Evolutionary conservation across 148 eudicot species (phyloP).

Genomic region (Silene latifolia): DNA sequence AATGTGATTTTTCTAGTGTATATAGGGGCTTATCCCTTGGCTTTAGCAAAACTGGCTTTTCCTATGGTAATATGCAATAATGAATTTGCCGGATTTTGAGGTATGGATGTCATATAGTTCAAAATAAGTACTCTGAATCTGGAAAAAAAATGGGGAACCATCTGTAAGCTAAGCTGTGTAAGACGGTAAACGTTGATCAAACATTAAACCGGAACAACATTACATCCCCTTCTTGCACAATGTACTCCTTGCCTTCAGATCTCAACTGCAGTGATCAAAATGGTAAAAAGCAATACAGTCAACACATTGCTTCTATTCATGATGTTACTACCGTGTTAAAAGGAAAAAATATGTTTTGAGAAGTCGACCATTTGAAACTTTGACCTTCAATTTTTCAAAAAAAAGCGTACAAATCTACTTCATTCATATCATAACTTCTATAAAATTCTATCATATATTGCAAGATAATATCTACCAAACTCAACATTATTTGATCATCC

Average conservation of each 20-base stretch:
- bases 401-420: too few relatives aligned
- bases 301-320: neutral
- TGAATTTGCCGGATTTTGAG: neutral
- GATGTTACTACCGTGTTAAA: too few relatives aligned
- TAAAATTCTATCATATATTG: too few relatives aligned
- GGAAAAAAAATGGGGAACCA: neutral
- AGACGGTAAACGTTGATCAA: conserved; percentile 24
- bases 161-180: neutral
- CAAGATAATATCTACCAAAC: neutral
- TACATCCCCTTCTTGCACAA: conserved; percentile 85
- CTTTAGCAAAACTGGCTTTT: conserved; percentile 7
- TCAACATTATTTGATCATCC: neutral
- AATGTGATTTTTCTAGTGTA: neutral
- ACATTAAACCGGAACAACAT: conserved; percentile 91
- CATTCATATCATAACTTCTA: too few relatives aligned
- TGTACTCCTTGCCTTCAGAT: conserved; percentile 78
- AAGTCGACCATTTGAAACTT: too few relatives aligned
- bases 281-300: neutral
- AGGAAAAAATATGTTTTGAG: too few relatives aligned
- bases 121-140: neutral
- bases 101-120: neutral
- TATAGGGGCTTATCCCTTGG: neutral
- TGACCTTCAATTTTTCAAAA: too few relatives aligned
- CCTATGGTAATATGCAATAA: neutral
- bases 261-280: conserved; percentile 59